Percentiles rank a stretch among this genome's conserved stretches.
Conservation (phyloP, 2,329 filamentous ascomycete species). For the Gnomoniopsis smithogilvyi region DNA sequence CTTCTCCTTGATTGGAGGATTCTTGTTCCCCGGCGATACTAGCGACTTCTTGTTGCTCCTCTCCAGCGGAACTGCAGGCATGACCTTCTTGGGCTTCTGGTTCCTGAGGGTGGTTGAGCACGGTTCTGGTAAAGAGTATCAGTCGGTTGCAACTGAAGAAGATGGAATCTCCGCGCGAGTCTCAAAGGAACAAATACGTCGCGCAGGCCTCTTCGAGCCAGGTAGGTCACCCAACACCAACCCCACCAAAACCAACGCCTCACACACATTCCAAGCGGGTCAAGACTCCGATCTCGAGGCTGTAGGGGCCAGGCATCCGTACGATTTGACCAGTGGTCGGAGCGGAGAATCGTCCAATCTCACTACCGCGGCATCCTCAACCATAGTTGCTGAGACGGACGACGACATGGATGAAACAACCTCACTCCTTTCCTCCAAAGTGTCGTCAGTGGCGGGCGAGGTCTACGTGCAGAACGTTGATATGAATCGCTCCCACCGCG, state of each 20-base stretch:
- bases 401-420: constrained; percentile 69
- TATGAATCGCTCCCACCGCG: constrained; percentile 70
- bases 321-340: constrained; percentile 17
- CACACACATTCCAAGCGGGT: constrained; percentile 22
- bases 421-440: constrained; percentile 73
- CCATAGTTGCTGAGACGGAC: constrained; percentile 23
- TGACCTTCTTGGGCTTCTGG: constrained; percentile 76
- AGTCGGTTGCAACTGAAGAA: constrained; percentile 46
- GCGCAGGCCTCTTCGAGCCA: constrained; percentile 39
- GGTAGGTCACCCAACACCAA: constrained; percentile 35
- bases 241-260: constrained; percentile 31
- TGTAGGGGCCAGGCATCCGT: not conserved
- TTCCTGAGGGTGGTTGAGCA: constrained; percentile 75
- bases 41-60: constrained; percentile 78
- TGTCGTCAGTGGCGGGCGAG: constrained; percentile 49
- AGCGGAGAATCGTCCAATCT: constrained; percentile 18
- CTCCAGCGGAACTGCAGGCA: constrained; percentile 70
- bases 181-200: constrained; percentile 36
- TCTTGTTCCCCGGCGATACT: constrained; percentile 81
- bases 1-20: constrained; percentile 76
- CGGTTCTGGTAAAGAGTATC: constrained; percentile 42
- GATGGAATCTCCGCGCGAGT: constrained; percentile 25
- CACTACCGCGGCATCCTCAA: constrained; percentile 19
- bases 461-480: constrained; percentile 58
- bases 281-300: constrained; percentile 11